Evolutionary conservation across 2,329 filamentous ascomycete species (phyloP), one percentile per base, ranked within the genome.

Genomic region (Cytospora chrysosperma): DNA sequence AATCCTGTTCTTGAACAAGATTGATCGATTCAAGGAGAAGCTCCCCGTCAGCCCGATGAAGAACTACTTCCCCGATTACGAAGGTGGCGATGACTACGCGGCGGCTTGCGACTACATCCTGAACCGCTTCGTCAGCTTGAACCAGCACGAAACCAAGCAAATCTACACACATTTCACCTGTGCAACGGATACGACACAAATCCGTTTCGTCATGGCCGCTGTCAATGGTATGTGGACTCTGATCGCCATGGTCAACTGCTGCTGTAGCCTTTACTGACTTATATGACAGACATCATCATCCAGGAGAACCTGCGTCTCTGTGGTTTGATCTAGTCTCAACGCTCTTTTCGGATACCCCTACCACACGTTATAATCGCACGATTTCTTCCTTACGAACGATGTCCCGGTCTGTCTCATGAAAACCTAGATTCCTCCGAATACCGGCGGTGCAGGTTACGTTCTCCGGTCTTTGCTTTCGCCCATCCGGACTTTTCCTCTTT

Each of bases 151-250:
- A 82, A 97, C 93, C 61, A 99, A 99, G 85, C 95, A 99, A 78
- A 98, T 99, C 77, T 99, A 99, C 84, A 99, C 95, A 65, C 95
- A 98, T 79, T 99, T 99, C 81, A 99, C 95, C 57, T 98, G 95
- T 77, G 95, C 95, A 66, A 99, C 95, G 56, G 95, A 99, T 76
- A 99, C 95, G 34, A 97, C 95, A 73, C 95, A 99, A 79, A 99
- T 99, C 73, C 89, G 95, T 75, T 98, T 99, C 83, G 95, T 99
- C 79, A 99, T 99, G 95, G 93, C 94, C 67, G 95, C 95, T 70
- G 95, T 99, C 74, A 99, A 99, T 81, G 93, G 93, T 97, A 85
- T 73, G 88, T 76, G 60, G 49, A 66, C 58, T 15, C 26, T 9
- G 57, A 19, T 49, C 19, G 3, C 3, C 26, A 4, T 10, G 19